These are phyloP conservation scores for Paecilomyces dactylethromorphus DNA, from an alignment of 2,329 filamentous ascomycete genomes.

Conservation along the genomic window DNA sequence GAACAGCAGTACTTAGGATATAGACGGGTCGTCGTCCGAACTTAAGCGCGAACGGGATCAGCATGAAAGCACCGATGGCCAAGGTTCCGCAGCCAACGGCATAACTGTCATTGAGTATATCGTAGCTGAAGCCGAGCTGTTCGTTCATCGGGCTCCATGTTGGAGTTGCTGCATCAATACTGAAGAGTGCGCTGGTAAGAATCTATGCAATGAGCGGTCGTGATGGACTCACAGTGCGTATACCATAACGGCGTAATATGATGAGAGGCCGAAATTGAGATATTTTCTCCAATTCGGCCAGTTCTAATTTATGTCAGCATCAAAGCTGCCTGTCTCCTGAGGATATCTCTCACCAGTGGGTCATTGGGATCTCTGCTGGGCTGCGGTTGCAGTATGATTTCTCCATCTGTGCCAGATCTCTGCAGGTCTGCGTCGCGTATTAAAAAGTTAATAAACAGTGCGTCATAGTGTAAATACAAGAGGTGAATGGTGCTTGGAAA, in stretches of 20 bases:
- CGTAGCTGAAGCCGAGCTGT: slow-evolving; percentile 38
- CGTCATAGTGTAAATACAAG: not conserved
- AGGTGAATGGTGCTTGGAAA: not conserved
- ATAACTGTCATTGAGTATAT: slow-evolving; percentile 39
- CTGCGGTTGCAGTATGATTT: slow-evolving; percentile 21
- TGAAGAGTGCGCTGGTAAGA: not conserved
- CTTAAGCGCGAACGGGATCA: slow-evolving; percentile 43
- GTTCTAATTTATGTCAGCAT: slow-evolving; percentile 18
- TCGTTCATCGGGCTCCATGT: slow-evolving; percentile 38
- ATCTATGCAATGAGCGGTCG: not conserved
- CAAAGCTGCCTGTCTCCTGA: not conserved
- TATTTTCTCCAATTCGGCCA: slow-evolving; percentile 32
- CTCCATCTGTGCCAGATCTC: not conserved
- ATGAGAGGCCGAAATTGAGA: slow-evolving; percentile 31
- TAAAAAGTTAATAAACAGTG: not conserved
- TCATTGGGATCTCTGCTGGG: slow-evolving; percentile 28
- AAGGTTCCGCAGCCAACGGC: slow-evolving; percentile 39
- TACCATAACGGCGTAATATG: slow-evolving; percentile 34
- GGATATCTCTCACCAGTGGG: slow-evolving; percentile 16
- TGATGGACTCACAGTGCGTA: slow-evolving; percentile 19
- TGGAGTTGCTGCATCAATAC: slow-evolving; percentile 32
- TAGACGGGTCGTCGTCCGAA: slow-evolving; percentile 43
- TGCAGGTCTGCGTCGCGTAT: not conserved
- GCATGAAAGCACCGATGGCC: slow-evolving; percentile 35
- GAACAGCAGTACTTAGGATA: slow-evolving; percentile 33